Base-by-base conservation (phyloP, 2,329 filamentous ascomycete species). In the Hypoxylon sp. region DNA sequence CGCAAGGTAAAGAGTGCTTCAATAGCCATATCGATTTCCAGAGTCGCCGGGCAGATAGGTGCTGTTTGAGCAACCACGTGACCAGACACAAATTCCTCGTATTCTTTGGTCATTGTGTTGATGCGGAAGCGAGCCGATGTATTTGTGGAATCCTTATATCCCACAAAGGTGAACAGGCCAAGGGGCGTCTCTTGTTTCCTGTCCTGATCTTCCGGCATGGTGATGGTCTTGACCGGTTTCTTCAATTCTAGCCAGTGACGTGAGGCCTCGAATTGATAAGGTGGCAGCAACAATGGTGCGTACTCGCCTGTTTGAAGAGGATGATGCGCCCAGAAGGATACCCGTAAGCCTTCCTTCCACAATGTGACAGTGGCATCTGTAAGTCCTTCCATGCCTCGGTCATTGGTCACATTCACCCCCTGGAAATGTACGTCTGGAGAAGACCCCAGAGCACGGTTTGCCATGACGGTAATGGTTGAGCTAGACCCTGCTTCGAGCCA, bases 401-500 rank as follows among this genome's bases (percentile, higher is more conserved):
- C 46, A 6, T 49, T 73, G 1, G 73, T 74, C 14, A 23, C 17
- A 34, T 48, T 4, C 6, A 30, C 43, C 1, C 56, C 41, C 17
- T 50, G 48, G 7, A 63, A 63, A 1, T 78, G 28, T 30, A 30
- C 28, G 28, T 30, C 28, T 30, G 28, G 28, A 30, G 28, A 30
- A 30, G 28, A 30, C 28, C 28, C 28, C 6, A 30, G 70, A 1
- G 76, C 76, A 9, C 74, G 64, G 9, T 51, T 38, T 0, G 77
- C 80, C 78, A 83, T 79, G 9, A 30, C 32, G 0, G 78, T 79
- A 25, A 81, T 69, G 3, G 75, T 76, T 1, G 80, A 80, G 63
- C 72, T 78, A 3, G 79, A 80, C 0, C 83, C 83, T 0, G 81
- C 82, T 60, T 85, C 83, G 0, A 84, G 75, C 52, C 72, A 84